Percentiles rank a stretch among this genome's conserved stretches.
Conservation (phyloP, 2,329 filamentous ascomycete species). For the Xylariaceae sp. region DNA sequence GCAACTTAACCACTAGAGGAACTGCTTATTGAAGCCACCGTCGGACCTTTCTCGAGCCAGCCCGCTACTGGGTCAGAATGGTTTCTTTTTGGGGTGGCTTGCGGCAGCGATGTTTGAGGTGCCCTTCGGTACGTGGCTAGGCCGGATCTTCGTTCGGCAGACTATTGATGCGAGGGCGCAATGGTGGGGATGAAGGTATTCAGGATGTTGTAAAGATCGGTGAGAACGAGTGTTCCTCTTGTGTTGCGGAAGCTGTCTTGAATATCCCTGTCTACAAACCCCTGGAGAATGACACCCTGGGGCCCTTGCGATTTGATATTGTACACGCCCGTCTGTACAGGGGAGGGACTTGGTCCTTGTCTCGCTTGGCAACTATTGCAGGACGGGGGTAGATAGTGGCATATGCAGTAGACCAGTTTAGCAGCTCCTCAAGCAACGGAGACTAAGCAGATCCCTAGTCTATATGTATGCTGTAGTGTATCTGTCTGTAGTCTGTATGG, state of each 20-base stretch:
- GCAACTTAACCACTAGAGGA: too few species aligned
- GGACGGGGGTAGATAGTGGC: constrained; percentile 15
- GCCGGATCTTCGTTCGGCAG: constrained; percentile 4
- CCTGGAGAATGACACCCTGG: constrained; percentile 14
- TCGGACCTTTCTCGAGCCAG: not conserved
- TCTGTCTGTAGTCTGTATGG: too few species aligned
- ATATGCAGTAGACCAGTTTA: too few species aligned
- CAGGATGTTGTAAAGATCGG: constrained; percentile 26
- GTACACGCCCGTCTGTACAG: constrained; percentile 22
- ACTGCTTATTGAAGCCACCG: too few species aligned
- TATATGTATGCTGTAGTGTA: too few species aligned
- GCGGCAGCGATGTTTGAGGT: constrained; percentile 6
- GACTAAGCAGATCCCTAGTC: not conserved
- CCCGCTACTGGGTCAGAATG: constrained; percentile 11
- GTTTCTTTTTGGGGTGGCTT: not conserved
- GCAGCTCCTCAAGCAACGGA: not conserved
- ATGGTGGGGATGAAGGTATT: constrained; percentile 27
- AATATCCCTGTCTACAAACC: constrained; percentile 24
- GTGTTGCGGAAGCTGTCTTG: constrained; percentile 39
- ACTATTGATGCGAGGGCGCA: constrained; percentile 21
- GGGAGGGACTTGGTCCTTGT: constrained; percentile 18
- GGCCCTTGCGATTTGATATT: constrained; percentile 24
- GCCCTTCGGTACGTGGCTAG: constrained; percentile 7
- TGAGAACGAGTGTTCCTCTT: constrained; percentile 26
- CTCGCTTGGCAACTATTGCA: constrained; percentile 21